These are phyloP conservation scores for Aspergillus tamarii DNA, from an alignment of 2,329 filamentous ascomycete genomes.

Conservation along the genomic window DNA sequence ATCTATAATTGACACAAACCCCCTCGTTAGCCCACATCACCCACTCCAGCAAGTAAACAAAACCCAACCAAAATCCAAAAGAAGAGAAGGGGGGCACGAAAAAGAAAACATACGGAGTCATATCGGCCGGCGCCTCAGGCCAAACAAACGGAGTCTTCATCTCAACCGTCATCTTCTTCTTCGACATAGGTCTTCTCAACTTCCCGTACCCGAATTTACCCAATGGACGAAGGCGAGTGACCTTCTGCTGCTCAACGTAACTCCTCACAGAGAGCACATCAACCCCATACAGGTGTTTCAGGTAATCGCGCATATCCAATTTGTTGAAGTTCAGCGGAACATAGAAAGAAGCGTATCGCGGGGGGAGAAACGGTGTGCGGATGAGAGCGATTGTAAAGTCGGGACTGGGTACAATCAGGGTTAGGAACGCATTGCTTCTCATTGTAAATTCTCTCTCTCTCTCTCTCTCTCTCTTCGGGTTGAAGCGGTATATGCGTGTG, in stretches of 20 bases:
- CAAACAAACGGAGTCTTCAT: constrained; percentile 85
- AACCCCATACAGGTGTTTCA: constrained; percentile 82
- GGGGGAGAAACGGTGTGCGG: constrained; percentile 70
- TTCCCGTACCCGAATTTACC: constrained; percentile 52
- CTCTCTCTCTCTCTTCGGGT: neutral
- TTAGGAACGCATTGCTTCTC: neutral
- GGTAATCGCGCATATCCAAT: constrained; percentile 93
- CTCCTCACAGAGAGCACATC: constrained; percentile 74
- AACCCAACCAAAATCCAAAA: constrained; percentile 2
- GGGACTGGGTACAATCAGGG: constrained; percentile 61
- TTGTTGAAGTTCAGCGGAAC: constrained; percentile 94
- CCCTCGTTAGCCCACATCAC: neutral
- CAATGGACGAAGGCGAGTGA: constrained; percentile 49
- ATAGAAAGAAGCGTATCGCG: constrained; percentile 84
- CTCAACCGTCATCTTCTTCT: constrained; percentile 95
- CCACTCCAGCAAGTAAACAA: constrained; percentile 11
- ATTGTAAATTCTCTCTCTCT: neutral
- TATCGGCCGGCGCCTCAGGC: constrained; percentile 70
- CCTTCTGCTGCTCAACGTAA: constrained; percentile 71
- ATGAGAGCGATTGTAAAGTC: constrained; percentile 80
- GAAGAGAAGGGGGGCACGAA: constrained; percentile 2
- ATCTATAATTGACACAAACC: constrained; percentile 41
- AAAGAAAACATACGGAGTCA: constrained; percentile 55
- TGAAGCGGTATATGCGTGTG: neutral
- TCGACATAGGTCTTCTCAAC: constrained; percentile 70